phyloP scores from a whole-genome alignment of 495 filamentous ascomycete genomes.

The Trichoderma gamsii region DNA sequence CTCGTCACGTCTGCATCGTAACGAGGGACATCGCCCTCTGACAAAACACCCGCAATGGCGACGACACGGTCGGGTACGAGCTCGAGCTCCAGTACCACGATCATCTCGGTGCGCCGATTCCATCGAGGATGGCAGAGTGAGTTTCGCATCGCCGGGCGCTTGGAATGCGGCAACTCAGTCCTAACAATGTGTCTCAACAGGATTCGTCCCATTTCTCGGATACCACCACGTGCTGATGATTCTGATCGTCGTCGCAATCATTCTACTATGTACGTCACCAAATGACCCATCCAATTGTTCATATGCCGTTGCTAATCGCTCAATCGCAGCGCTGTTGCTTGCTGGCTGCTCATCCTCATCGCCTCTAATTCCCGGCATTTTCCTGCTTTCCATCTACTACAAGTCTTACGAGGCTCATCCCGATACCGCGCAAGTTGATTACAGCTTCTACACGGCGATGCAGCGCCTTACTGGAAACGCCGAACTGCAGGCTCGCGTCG shows the following conservation, averaged over 20 bases:
- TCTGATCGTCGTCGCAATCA: conserved; percentile 86
- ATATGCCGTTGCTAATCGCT: conserved; percentile 10
- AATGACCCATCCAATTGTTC: conserved; percentile 11
- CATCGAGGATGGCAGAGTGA: conserved; percentile 44
- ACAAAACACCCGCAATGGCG: background rate
- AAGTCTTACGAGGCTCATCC: conserved; percentile 58
- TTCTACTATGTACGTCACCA: conserved; percentile 76
- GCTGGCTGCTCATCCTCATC: conserved; percentile 75
- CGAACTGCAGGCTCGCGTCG: conserved; percentile 61
- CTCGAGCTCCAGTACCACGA: conserved; percentile 14
- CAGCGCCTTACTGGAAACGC: conserved; percentile 65
- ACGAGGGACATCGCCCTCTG: background rate
- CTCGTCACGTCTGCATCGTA: background rate
- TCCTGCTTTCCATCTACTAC: conserved; percentile 73
- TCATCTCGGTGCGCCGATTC: conserved; percentile 28
- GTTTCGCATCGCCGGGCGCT: conserved; percentile 18
- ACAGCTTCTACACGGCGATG: conserved; percentile 70
- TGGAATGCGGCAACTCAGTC: background rate
- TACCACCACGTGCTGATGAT: conserved; percentile 99
- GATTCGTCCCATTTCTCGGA: conserved; percentile 87
- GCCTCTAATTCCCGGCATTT: conserved; percentile 69
- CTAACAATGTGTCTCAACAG: conserved; percentile 40
- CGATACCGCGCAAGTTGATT: conserved; percentile 74
- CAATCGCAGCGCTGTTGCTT: conserved; percentile 58
- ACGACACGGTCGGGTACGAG: background rate